Evolutionary conservation across 2,329 filamentous ascomycete genomes (phyloP), one percentile per base, ranked within the genome.

Genomic region (Ascochyta viciae-villosae): DNA sequence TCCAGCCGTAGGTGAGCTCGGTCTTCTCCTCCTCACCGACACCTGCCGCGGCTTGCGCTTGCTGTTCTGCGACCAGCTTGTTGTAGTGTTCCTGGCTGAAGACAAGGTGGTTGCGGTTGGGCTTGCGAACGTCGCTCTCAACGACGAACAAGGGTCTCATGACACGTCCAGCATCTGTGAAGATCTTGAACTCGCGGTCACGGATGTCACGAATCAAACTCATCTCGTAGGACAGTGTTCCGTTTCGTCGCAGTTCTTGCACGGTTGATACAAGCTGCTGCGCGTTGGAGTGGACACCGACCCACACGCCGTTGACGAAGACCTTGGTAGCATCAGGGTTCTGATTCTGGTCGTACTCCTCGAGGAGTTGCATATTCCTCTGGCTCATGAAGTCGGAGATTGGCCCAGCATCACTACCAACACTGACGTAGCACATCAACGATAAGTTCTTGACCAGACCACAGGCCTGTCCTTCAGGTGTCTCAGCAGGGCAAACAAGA

Each of bases 281-380:
- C 9, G 95, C 91, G 67, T 97, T 92, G 63, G 91, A 87, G 71
- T 97, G 92, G 13, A 98, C 89, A 77, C 95, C 96, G 42, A 98
- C 93, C 96, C 96, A 99, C 5, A 94, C 92, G 75, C 95, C 95
- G 71, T 99, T 98, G 67, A 99, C 90, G 70, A 99, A 99, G 42
- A 99, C 89, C 81, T 99, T 99, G 48, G 95, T 99, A 6, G 94
- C 93, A 70, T 96, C 90, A 0, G 94, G 94, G 50, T 92, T 94
- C 48, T 77, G 73, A 33, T 78, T 74, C 3, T 79, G 78, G 54
- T 82, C 80, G 69, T 97, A 99, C 74, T 99, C 95, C 74, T 99
- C 95, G 0, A 99, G 83, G 2, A 97, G 87, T 72, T 98, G 94
- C 92, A 99, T 97, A 70, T 94, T 93, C 62, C 93, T 85, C 65